phyloP scores from a whole-genome alignment of 163 green algal genomes.

The Smithsoniella earleae region DNA sequence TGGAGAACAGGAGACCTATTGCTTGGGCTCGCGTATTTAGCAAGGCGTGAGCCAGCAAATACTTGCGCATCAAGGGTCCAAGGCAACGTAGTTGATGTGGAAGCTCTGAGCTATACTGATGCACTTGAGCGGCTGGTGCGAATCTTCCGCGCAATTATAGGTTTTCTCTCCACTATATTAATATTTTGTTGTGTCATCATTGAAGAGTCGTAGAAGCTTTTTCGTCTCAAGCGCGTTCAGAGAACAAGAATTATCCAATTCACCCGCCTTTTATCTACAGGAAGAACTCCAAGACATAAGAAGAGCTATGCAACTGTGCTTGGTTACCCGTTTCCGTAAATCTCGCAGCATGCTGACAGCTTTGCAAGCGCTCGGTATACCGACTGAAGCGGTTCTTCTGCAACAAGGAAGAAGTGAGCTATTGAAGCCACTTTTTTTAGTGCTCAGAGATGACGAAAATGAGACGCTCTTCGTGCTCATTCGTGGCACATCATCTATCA shows the following conservation, averaged over 20 bases:
- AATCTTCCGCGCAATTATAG: no score
- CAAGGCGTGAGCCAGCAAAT: not conserved
- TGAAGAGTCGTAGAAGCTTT: no score
- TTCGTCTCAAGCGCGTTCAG: no score
- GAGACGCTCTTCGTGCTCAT: constrained; percentile 5
- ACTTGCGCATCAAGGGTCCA: not conserved
- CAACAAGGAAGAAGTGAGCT: constrained; percentile 4
- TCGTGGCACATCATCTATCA: constrained; percentile 2
- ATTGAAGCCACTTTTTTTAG: constrained; percentile 21
- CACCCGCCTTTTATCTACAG: no score
- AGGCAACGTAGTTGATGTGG: not conserved
- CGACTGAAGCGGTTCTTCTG: not conserved
- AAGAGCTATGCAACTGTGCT: constrained; percentile 29
- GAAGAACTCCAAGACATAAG: not conserved
- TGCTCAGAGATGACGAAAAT: not conserved
- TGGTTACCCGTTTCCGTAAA: constrained; percentile 25
- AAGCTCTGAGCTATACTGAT: not conserved
- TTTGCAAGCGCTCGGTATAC: not conserved
- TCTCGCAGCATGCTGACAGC: not conserved
- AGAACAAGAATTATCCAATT: no score
- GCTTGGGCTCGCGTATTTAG: constrained; percentile 9
- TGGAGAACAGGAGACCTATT: constrained; percentile 23
- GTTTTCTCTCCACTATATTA: no score
- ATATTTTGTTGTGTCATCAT: no score
- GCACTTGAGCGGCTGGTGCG: not conserved